A percentile compares a stretch with the other conserved stretches of the same genome.
These are phyloP conservation scores for Phytopythium oedochilum DNA, from an alignment of 352 stramenopile species.

Conservation along the genomic window DNA sequence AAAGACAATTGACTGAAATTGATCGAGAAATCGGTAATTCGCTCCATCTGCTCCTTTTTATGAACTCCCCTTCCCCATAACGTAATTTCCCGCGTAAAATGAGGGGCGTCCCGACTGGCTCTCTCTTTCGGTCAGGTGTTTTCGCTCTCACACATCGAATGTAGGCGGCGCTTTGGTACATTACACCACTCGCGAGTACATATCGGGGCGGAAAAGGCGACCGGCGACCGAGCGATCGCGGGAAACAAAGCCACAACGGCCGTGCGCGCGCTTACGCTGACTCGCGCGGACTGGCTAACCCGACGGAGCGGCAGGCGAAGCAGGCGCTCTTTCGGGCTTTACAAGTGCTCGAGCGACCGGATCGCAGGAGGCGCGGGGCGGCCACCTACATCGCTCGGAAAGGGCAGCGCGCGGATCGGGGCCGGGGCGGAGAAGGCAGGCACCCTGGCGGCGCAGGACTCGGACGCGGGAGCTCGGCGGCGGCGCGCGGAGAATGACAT, in stretches of 20 bases:
- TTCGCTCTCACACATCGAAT: neutral
- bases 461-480: neutral
- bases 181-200: no score
- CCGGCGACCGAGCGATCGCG: no score
- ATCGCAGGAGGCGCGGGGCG: neutral
- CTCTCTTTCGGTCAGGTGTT: neutral
- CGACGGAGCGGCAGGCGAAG: no score
- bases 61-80: neutral
- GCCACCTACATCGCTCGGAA: neutral
- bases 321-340: no score
- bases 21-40: no score
- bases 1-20: no score
- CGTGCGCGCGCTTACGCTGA: neutral
- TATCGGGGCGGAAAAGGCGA: neutral
- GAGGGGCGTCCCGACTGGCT: neutral
- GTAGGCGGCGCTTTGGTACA: no score
- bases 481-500: slow-evolving; percentile 12
- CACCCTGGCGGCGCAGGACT: slow-evolving; percentile 2
- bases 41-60: no score
- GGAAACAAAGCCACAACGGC: slow-evolving; percentile 2
- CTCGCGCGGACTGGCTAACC: slow-evolving; percentile 4
- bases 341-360: no score
- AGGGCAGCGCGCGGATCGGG: neutral
- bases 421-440: no score
- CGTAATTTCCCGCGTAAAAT: neutral